Percentiles rank a stretch among this genome's conserved stretches.
phyloP scores from a whole-genome alignment of 176 grass and related monocot species.

The Ensete glaucum region DNA sequence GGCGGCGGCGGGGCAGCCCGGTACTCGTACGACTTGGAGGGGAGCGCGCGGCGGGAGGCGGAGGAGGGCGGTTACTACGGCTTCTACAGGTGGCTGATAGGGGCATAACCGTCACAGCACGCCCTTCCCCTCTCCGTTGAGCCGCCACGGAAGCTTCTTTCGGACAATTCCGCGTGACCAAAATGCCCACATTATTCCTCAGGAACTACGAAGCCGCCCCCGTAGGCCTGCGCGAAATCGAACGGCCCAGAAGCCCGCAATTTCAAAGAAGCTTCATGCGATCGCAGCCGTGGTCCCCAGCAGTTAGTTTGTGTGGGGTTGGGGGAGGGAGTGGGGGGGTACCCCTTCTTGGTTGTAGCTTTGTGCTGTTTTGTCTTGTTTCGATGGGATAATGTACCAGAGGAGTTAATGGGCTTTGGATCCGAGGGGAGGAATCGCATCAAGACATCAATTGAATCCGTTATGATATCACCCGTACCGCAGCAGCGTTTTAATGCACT shows the following conservation, averaged over 20 bases:
- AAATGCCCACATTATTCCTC: not conserved
- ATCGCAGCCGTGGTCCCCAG: too few species aligned
- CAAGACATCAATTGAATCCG: too few species aligned
- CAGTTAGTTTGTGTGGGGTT: too few species aligned
- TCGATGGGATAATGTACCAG: too few species aligned
- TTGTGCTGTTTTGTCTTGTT: too few species aligned
- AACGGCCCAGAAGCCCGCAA: not conserved
- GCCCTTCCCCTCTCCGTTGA: not conserved
- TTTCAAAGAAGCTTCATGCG: not conserved
- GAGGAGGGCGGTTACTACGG: conserved; percentile 38
- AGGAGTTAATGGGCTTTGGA: too few species aligned
- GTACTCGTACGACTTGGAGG: conserved; percentile 5
- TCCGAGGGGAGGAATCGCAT: too few species aligned
- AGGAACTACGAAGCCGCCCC: not conserved
- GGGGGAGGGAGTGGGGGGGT: too few species aligned
- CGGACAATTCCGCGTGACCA: not conserved
- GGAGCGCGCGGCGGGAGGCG: conserved; percentile 27
- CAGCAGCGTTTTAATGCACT: too few species aligned
- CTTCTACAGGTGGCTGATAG: conserved; percentile 57
- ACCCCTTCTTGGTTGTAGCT: too few species aligned
- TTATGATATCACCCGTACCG: too few species aligned
- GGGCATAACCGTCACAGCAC: conserved; percentile 21
- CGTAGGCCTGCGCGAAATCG: not conserved
- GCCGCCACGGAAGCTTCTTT: conserved; percentile 3
- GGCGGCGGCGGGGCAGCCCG: not conserved